Base-by-base conservation (phyloP, 768 basidiomycete genomes). In the Boletus barrowsii region DNA sequence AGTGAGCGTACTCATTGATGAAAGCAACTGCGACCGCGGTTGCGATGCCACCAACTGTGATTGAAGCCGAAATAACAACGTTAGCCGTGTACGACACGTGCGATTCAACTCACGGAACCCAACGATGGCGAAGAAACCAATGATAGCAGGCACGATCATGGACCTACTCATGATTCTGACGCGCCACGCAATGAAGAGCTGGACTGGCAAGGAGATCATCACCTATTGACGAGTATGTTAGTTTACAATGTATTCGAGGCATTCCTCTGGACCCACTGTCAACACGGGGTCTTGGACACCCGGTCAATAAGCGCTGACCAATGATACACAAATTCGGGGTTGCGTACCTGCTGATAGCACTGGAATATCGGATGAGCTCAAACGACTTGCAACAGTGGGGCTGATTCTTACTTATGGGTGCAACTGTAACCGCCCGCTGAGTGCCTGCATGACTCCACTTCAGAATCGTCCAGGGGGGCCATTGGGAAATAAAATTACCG, bases 121-220 rank as follows among this genome's bases (percentile, higher is more conserved):
- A 5, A 29, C 15, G 14, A 61, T 33, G 5, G 55, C 55, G 4
- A 58, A 24, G 26, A 57, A 44, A 39, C 26, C 3, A 42, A 76
- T 68, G 33, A 72, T 40, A 13, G 30, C 36, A 17, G 68, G 67
- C 13, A 68, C 42, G 17, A 62, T 50, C 4, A 41, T 58, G 45
- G 69, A 73, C 39, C 57, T 60, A 11, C 69, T 73, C 47, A 75
- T 56, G 8, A 74, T 61, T 18, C 65, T 71, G 26, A 76, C 69
- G 24, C 75, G 66, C 73, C 73, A 75, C 4, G 76, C 75, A 44
- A 78, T 78, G 62, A 82, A 82, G 11, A 75, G 51, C 52, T 81
- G 79, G 9, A 79, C 78, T n/a, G 73, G 57, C 17, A 68, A 58
- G 2, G 75, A 76, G 24, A 77, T 76, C 51, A 81, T 70, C 5